phyloP scores from a whole-genome alignment of 495 filamentous ascomycete genomes.

The Penicillium steckii region DNA sequence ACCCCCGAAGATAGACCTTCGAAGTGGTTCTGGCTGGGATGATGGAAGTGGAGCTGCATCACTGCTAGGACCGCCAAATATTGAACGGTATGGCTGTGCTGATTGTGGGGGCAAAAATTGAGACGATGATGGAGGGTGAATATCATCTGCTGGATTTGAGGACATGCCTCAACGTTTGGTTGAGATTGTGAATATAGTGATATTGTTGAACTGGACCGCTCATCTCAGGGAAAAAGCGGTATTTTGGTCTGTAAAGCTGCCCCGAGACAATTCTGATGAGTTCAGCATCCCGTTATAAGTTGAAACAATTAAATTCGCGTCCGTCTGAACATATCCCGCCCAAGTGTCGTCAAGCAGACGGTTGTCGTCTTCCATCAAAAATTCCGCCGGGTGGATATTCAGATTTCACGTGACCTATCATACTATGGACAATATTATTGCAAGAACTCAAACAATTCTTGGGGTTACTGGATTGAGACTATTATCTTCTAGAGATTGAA shows the following conservation, averaged over 20 bases:
- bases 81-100: slow-evolving; percentile 33
- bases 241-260: neutral
- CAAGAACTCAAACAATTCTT: too few species aligned
- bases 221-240: slow-evolving; percentile 10
- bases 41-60: slow-evolving; percentile 29
- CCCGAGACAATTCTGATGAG: neutral
- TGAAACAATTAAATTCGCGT: neutral
- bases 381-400: slow-evolving; percentile 4
- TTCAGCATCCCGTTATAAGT: slow-evolving; percentile 10
- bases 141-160: slow-evolving; percentile 25
- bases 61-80: slow-evolving; percentile 41
- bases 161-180: slow-evolving; percentile 33
- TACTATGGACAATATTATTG: too few species aligned
- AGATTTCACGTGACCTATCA: slow-evolving; percentile 7
- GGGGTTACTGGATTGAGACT: too few species aligned
- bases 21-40: slow-evolving; percentile 16
- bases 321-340: neutral
- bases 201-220: neutral
- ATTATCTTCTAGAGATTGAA: slow-evolving; percentile 4
- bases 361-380: slow-evolving; percentile 7
- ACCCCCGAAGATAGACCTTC: slow-evolving; percentile 36
- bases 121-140: slow-evolving; percentile 17
- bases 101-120: slow-evolving; percentile 32
- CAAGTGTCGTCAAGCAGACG: neutral
- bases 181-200: neutral